Base-by-base conservation (phyloP, 768 basidiomycete species). In the Leucosporidium scottii region DNA sequence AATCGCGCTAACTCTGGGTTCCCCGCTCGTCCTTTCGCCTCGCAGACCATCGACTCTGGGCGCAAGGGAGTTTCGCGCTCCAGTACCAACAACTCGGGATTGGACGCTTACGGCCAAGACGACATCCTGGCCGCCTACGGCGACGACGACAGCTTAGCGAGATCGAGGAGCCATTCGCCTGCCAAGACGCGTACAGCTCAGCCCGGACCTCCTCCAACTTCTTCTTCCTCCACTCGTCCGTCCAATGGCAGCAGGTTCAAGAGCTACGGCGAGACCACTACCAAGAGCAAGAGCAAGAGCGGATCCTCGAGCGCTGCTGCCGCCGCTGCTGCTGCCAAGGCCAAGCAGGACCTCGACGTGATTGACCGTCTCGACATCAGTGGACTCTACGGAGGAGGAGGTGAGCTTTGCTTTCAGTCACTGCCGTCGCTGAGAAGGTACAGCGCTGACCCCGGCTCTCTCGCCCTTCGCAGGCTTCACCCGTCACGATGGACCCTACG, bases 321-420 rank as follows among this genome's bases (percentile, higher is more conserved):
- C 25, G 25, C 7, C 57, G 27, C 30, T 7, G 34, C 39, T 2
- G n/a, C 15, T 28, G 50, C 50, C 25, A 63, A 56, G 62, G 36
- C 51, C 34, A 25, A 28, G 20, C 30, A 25, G 28, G 66, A 61
- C 57, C 31, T 69, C 25, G 72, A 73, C 63, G 28, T 73, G 36
- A 73, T 73, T 23, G 72, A 73, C 61, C 59, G 68, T 3, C 68
- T 73, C 62, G 72, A 73, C 53, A 73, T 73, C 53, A 70, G 68
- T 27, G 72, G 72, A 1, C 54, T 73, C 20, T 73, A 73, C 49
- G 72, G 72, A 34, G 72, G 72, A 13, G 72, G 72, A 50, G 67
- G 71, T 72, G 53, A 27, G 67, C 63, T 31, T 9, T 47, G 5
- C 27, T 20, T 34, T 47, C 8, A 44, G n/a, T 34, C 27, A 39